Percentiles rank a stretch among this genome's conserved stretches.
These are phyloP conservation scores for Aspergillus versicolor DNA, from an alignment of 2,329 filamentous ascomycete genomes.

Conservation along the genomic window DNA sequence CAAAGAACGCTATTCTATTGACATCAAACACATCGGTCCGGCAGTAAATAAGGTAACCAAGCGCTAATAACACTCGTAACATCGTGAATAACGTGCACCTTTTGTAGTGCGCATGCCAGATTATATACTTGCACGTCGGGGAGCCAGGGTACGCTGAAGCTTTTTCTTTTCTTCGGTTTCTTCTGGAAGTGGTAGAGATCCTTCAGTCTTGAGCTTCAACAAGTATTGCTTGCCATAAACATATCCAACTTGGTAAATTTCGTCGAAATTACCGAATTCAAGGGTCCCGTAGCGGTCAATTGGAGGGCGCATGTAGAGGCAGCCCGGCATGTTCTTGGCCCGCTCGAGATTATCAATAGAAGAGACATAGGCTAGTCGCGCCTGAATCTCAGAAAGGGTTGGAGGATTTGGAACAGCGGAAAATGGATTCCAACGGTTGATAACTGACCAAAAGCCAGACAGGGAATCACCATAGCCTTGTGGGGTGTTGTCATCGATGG, in stretches of 20 bases:
- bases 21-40: neutral
- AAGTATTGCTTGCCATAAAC: conserved; percentile 80
- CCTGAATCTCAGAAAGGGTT: conserved; percentile 93
- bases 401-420: conserved; percentile 86
- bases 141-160: conserved; percentile 74
- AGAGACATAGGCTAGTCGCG: conserved; percentile 88
- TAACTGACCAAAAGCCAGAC: conserved; percentile 89
- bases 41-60: neutral
- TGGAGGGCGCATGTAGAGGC: conserved; percentile 93
- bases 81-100: neutral
- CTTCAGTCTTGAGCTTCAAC: conserved; percentile 72
- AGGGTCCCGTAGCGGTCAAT: conserved; percentile 91
- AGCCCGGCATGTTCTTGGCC: conserved; percentile 86
- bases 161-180: conserved; percentile 76
- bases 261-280: conserved; percentile 96
- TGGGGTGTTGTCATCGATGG: conserved; percentile 85
- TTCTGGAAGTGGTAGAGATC: conserved; percentile 68
- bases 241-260: conserved; percentile 90
- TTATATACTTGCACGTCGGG: conserved; percentile 70
- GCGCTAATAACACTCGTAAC: neutral
- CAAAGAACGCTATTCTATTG: neutral
- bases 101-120: neutral
- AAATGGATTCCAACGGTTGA: conserved; percentile 97
- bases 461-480: conserved; percentile 92
- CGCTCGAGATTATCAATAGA: conserved; percentile 92